Percentiles rank a stretch among this genome's conserved stretches.
Conservation (phyloP, 306 rosid species). For the Myrica gale region DNA sequence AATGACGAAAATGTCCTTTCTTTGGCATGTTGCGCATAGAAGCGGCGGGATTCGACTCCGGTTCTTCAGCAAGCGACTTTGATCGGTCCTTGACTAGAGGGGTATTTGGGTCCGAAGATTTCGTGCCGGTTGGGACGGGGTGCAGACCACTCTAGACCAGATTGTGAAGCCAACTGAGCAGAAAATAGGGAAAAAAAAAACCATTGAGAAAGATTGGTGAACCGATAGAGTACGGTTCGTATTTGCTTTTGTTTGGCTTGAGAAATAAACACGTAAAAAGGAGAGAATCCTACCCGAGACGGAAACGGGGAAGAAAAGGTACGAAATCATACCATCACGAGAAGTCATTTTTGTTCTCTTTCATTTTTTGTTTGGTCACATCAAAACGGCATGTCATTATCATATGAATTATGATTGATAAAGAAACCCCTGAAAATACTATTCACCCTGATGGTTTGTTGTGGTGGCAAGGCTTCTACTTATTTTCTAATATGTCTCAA, state of each 20-base stretch:
- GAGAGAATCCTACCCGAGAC: background rate
- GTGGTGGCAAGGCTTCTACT: too few relatives aligned
- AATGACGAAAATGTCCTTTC: constrained; percentile 23
- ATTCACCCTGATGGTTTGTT: too few relatives aligned
- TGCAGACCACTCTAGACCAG: background rate
- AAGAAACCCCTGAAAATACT: too few relatives aligned
- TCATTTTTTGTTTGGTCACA: background rate
- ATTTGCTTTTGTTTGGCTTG: background rate
- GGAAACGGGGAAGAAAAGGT: background rate
- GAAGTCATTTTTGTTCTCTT: background rate
- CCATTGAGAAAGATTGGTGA: too few relatives aligned
- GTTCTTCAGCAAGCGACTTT: background rate
- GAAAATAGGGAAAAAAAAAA: background rate
- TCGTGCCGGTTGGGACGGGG: constrained; percentile 10
- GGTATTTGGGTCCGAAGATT: background rate
- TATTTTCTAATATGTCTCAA: too few relatives aligned
- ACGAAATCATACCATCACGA: background rate
- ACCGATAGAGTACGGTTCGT: background rate
- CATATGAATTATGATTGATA: too few relatives aligned
- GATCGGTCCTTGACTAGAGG: background rate
- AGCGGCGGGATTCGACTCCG: background rate
- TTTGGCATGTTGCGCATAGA: background rate
- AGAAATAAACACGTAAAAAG: background rate
- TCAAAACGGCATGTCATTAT: background rate
- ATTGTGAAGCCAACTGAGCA: constrained; percentile 24